Evolutionary conservation across 768 basidiomycete genomes (phyloP), one percentile per base, ranked within the genome.

Genomic region (Lactifluus subvellereus): DNA sequence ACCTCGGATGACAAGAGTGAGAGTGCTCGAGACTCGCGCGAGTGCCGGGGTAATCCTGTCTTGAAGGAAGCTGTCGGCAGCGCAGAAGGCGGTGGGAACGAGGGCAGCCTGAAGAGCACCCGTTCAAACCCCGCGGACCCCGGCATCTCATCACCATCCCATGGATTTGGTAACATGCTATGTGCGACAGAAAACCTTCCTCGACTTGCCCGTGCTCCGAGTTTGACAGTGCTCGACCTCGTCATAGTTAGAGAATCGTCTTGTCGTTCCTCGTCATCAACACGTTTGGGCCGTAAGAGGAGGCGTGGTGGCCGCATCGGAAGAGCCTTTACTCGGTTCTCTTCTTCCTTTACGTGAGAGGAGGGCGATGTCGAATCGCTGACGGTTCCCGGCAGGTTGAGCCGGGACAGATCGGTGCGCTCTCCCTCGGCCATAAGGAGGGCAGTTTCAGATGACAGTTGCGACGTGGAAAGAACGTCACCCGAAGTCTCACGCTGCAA

Each of bases 131-230:
- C 14, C 16, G 40, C 35, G 5, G n/a, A 22, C 0, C 7, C 37
- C 3, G 57, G 52, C 20, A 6, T 14, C 53, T 16, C 54, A n/a
- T 22, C 58, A 0, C 33, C 37, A 22, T 55, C 62, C 62, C 58
- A 60, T 32, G 62, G 58, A 32, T 64, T 64, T 18, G 58, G 53
- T 3, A 64, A 33, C 4, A 38, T 2, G 27, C 52, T 63, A 5
- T 13, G 45, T 18, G 27, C 47, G 20, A 27, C 22, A 22, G 47
- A 48, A 48, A 48, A 2, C 13, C 47, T 10, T 13, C 47, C 18
- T 32, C 53, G 32, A 14, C 35, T 27, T 16, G 8, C 11, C 18
- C 37, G 22, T 6, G 1, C 38, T 20, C 4, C 18, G 11, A 6
- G 18, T 33, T n/a, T 35, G 48, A 51, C 38, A 0, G 58, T 20